phyloP scores from a whole-genome alignment of 805 yeast genomes.

The Starmerella stellata region DNA sequence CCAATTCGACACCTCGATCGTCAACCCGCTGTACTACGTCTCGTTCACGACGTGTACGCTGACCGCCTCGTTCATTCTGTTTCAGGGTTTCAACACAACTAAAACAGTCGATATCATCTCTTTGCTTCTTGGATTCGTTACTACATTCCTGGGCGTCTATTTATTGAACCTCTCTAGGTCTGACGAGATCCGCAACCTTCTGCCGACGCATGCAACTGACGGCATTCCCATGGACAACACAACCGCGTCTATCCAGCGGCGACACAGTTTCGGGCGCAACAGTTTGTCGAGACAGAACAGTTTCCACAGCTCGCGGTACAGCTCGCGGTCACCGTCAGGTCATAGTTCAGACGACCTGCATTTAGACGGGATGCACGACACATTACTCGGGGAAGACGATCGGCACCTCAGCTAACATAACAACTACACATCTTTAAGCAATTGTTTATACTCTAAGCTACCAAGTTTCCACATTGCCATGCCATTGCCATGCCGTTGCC shows the following conservation, averaged over 20 bases:
- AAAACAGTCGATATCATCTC: conserved; percentile 65
- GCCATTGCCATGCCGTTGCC: too few relatives aligned
- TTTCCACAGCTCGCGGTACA: background rate
- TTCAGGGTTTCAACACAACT: conserved; percentile 73
- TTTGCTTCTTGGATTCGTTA: conserved; percentile 64
- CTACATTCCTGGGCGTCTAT: conserved; percentile 76
- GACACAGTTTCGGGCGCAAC: conserved; percentile 51
- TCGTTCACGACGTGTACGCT: conserved; percentile 79
- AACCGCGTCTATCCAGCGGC: conserved; percentile 55
- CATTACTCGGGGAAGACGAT: conserved; percentile 12
- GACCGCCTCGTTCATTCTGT: conserved; percentile 67
- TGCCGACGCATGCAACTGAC: conserved; percentile 37
- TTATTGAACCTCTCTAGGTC: conserved; percentile 58
- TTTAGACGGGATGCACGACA: conserved; percentile 11
- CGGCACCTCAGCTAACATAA: too few relatives aligned
- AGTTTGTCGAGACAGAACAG: conserved; percentile 2
- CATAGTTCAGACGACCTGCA: conserved; percentile 9
- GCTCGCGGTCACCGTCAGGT: conserved; percentile 5
- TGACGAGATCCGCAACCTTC: conserved; percentile 19
- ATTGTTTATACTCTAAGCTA: too few relatives aligned
- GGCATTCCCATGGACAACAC: conserved; percentile 74
- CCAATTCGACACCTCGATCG: conserved; percentile 82
- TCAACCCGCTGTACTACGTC: conserved; percentile 78
- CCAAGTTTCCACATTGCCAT: too few relatives aligned
- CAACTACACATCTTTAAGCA: too few relatives aligned